Base-by-base conservation (phyloP, 495 filamentous ascomycete species). In the Clavariopsis aquatica region DNA sequence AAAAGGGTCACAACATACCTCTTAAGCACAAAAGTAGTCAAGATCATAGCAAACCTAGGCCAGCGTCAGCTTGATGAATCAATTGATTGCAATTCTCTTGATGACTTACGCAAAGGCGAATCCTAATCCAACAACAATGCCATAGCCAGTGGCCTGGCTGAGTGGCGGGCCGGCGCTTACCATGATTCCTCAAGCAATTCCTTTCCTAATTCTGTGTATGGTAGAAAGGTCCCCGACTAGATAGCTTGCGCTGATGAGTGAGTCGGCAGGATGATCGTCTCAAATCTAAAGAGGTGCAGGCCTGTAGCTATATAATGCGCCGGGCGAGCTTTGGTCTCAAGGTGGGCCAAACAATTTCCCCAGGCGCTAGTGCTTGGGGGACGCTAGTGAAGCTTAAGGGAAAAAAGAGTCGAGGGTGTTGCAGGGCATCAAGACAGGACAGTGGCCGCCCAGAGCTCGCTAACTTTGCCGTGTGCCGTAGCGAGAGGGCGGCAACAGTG, bases 11-110 rank as follows among this genome's bases (percentile, higher is more conserved):
- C 23, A 43, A 71, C 69, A 23, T 66, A 69, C 67, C 70, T 65
- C 49, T 75, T 70, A 12, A 77, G 66, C 15, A 77, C 72, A 60
- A 74, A 77, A n/a, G 75, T 77, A n/a, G 70, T 75, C 23, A 75
- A 23, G 57, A 74, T 74, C 73, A 74, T 75, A 34, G 68, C 70
- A 60, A 74, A 62, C 19, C 69, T 72, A 49, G 49, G 13, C 20
- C 49, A 60, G 19, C 7, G 47, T 66, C 41, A 66, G 57, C 46
- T 20, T 15, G 7, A 52, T 10, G 54, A 27, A 10, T 41, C 28
- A 49, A 63, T 45, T 52, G 19, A n/a, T 10, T 3, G 9, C 6
- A 20, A 31, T 41, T n/a, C 10, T 8, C n/a, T 20, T 57, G 1
- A 28, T 1, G 12, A 71, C 72, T 64, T 51, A 75, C 66, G 74